phyloP scores from a whole-genome alignment of 495 filamentous ascomycete species.

The Amniculicola lignicola region DNA sequence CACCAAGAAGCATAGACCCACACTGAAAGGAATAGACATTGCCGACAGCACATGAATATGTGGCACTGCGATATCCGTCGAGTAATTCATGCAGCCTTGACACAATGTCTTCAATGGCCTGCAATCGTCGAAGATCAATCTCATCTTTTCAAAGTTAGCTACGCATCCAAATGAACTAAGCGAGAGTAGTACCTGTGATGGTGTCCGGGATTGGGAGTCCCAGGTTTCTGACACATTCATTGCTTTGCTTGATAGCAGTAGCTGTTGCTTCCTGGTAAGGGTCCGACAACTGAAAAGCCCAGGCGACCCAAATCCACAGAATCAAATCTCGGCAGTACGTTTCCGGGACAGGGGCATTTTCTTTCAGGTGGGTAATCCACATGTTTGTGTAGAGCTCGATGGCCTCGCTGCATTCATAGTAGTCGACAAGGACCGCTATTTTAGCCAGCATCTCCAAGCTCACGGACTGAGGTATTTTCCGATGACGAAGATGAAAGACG shows the following conservation, averaged over 20 bases:
- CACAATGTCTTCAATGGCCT: slow-evolving; percentile 9
- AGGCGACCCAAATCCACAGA: slow-evolving; percentile 45
- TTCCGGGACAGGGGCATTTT: slow-evolving; percentile 6
- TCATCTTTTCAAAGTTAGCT: neutral
- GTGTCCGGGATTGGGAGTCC: neutral
- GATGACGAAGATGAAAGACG: slow-evolving; percentile 49
- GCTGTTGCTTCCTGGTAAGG: slow-evolving; percentile 10
- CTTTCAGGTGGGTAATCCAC: slow-evolving; percentile 44
- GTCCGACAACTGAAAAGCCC: slow-evolving; percentile 35
- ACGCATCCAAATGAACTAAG: neutral
- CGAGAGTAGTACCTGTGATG: neutral
- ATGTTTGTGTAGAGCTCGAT: slow-evolving; percentile 45
- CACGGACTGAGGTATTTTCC: slow-evolving; percentile 44
- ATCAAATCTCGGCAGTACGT: slow-evolving; percentile 38
- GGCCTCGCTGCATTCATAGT: slow-evolving; percentile 49
- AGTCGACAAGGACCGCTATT: slow-evolving; percentile 52
- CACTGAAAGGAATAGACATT: neutral
- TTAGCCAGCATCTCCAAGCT: slow-evolving; percentile 49
- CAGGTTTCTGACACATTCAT: neutral
- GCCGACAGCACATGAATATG: neutral
- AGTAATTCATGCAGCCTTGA: neutral
- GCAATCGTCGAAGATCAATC: neutral
- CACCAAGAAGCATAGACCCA: slow-evolving; percentile 14
- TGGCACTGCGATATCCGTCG: neutral
- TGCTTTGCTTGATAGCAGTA: slow-evolving; percentile 5